Conservation (phyloP, 345 rosid species). For the Citrus maxima region DNA sequence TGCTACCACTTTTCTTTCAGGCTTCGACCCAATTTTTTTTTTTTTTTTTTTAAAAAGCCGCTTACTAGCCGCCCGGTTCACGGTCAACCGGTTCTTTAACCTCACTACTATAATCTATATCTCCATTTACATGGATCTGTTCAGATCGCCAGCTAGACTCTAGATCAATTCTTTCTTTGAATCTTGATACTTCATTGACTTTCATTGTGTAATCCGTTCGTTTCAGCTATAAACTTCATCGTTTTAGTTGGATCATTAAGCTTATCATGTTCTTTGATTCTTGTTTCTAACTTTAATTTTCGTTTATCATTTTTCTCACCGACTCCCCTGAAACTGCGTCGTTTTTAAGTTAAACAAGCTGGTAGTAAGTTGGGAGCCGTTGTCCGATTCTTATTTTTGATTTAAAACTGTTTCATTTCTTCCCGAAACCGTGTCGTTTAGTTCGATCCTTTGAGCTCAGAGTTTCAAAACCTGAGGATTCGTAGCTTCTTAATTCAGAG, state of each 20-base stretch:
- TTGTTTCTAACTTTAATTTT: neutral
- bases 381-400: neutral
- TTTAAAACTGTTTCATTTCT: neutral
- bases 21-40: too few relatives aligned
- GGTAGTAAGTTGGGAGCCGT: neutral
- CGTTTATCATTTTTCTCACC: neutral
- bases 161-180: neutral
- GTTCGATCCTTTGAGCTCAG: neutral
- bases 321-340: neutral
- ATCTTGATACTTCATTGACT: neutral
- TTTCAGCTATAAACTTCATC: neutral
- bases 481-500: neutral
- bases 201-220: neutral
- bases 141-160: neutral
- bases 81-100: neutral
- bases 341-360: neutral
- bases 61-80: neutral
- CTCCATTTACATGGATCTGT: conserved; percentile 15
- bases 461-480: neutral
- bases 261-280: neutral
- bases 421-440: neutral
- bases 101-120: neutral
- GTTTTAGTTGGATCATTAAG: neutral
- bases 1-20: neutral
- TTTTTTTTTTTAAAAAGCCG: neutral